These are phyloP conservation scores for Acanthochlamys bracteata DNA, from an alignment of 106 monocot genomes.

Conservation along the genomic window DNA sequence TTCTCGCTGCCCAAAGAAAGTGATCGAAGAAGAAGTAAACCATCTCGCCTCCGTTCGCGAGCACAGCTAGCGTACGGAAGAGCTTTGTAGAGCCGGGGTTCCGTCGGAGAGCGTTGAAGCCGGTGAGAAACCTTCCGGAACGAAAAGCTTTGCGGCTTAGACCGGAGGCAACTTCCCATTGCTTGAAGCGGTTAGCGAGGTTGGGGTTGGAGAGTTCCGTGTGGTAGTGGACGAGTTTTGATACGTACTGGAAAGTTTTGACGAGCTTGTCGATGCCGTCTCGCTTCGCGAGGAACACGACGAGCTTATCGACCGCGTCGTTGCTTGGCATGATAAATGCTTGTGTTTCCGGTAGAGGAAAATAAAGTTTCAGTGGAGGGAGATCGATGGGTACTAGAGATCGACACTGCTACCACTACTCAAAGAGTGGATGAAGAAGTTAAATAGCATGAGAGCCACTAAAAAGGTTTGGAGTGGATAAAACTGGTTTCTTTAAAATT, in stretches of 20 bases:
- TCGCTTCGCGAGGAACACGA: constrained; percentile 98
- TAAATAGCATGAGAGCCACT: too few species aligned
- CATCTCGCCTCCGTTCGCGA: constrained; percentile 94
- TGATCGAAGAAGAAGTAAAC: constrained; percentile 99
- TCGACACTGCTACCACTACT: too few species aligned
- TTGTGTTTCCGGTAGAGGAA: too few species aligned
- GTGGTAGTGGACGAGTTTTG: constrained; percentile 73
- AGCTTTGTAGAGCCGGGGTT: constrained; percentile 29
- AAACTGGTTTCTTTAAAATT: too few species aligned
- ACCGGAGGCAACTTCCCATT: constrained; percentile 74
- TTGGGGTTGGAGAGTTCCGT: constrained; percentile 27
- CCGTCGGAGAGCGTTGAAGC: constrained; percentile 78
- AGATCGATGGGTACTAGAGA: too few species aligned
- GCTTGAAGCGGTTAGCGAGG: constrained; percentile 53
- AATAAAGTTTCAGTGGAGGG: too few species aligned
- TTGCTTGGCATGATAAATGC: too few species aligned
- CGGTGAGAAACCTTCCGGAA: constrained; percentile 84
- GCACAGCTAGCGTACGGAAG: constrained; percentile 42
- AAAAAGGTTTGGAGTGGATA: too few species aligned
- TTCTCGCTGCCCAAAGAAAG: constrained; percentile 65
- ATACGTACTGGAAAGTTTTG: constrained; percentile 98
- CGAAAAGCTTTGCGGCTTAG: constrained; percentile 98
- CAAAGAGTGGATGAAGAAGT: too few species aligned
- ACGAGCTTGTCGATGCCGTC: constrained; percentile 99
- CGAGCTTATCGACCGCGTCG: constrained; percentile 97